Evolutionary conservation across 1,284 basidiomycete genomes (phyloP), one percentile per base, ranked within the genome.

Genomic region (Trichosporon asahii): DNA sequence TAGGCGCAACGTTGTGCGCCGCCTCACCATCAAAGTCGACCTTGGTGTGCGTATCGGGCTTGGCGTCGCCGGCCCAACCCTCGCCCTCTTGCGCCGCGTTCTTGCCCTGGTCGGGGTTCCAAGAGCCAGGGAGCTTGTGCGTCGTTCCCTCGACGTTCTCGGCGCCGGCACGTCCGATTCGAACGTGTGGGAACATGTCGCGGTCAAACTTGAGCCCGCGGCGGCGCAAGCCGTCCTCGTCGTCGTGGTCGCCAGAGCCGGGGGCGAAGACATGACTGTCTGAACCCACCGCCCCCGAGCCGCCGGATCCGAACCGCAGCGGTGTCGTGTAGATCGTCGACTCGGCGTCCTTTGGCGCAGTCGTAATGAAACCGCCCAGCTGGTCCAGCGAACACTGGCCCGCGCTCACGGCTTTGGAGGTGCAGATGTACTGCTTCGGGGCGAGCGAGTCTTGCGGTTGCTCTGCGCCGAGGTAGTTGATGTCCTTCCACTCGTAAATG

Each of bases 401-500:
- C 2, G 86, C 86, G 40, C 86, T 85, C 53, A 93, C 87, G 15
- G 29, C 27, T 31, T 61, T 61, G 57, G 27, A 31, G 18, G 72
- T 80, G 70, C 95, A 98, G 33, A 99, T 88, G 78, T 95, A 99
- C 93, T 96, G 86, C 21, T 46, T 46, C n/a, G 27, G 55, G 2
- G 35, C 35, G 18, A 29, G 60, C 27, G 29, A 29, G 33, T 61
- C 77, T 2, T 76, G 76, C 9, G 78, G 76, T 7, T 83, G 78
- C 29, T 84, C 91, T 0, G 57, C 27, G 37, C 96, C 96, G 12
- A 99, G 86, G 78, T 91, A 94, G 67, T 86, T 84, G 65, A 90
- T 90, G 79, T 99, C 96, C 33, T 86, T 80, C 92, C 95, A 98
- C 83, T 99, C 96, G 81, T 98, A 99, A 64, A 99, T 89, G 69